Base-by-base conservation (phyloP, 192 early-diverging fungal genomes). In the Backusella sp. region DNA sequence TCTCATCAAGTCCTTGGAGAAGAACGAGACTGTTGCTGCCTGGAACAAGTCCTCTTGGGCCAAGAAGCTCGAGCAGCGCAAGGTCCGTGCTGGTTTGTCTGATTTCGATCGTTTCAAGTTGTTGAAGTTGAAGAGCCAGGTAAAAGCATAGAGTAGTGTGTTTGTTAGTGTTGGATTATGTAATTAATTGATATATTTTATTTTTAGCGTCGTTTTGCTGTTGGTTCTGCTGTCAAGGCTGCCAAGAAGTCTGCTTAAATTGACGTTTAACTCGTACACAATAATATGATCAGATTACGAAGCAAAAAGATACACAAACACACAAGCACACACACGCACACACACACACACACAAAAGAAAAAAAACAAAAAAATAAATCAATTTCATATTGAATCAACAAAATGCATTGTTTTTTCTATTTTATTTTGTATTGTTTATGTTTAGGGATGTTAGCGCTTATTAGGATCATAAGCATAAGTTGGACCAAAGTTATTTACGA, bases 71-170 rank as follows among this genome's bases (percentile, higher is more conserved):
- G 94, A 89, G 74, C 86, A 89, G 75, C 93, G 97, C 79, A 83
- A 86, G 73, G 84, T 84, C 83, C 93, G 96, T 80, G 90, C 94
- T 75, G 81, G 83, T 83, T 86, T 95, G 83, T 79, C 90, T 68
- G 98, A 99, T 89, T 97, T 99, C 88, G 97, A 98, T 85, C 92
- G 98, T 80, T 99, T 99, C 95, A 97, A 99, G 96, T 77, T 97
- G 62, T 88, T 92, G 90, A 88, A 96, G 86, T 92, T 97, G 84
- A 92, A 92, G 89, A 97, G 93, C 91, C 89, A 96, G 88, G 91
- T 92, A 84, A 75, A 34, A 15, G n/a, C 0, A 39, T 11, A 0
- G 17, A 9, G 8, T 34, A n/a, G n/a, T 46, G 28, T 70, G 42
- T 2, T 14, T 26, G 11, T 26, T 28, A 28, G 19, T 14, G 37